Evolutionary conservation across 495 filamentous ascomycete species (phyloP).

Genomic region (Extremus antarcticus): DNA sequence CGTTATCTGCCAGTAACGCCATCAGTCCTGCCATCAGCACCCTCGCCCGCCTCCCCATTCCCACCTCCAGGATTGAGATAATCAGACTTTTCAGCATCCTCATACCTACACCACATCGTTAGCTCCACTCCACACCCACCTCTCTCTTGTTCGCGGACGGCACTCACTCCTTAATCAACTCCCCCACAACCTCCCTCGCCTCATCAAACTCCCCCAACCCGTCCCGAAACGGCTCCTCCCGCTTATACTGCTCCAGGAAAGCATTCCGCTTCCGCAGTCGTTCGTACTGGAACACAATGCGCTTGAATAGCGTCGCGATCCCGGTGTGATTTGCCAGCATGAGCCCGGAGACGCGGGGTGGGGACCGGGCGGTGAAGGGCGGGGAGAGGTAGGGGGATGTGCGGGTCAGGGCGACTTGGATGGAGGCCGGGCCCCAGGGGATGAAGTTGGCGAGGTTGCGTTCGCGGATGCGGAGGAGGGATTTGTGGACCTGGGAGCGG

Average conservation of each 20-base stretch:
- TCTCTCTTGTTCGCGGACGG: no score
- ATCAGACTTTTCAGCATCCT: conserved; percentile 79
- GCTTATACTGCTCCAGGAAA: conserved; percentile 91
- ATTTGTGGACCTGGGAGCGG: conserved; percentile 66
- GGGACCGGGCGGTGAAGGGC: conserved; percentile 32
- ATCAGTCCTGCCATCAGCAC: conserved; percentile 17
- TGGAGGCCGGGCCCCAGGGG: conserved; percentile 96
- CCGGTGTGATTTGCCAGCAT: conserved; percentile 99
- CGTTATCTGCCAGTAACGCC: conserved; percentile 12
- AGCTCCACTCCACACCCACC: conserved; percentile 63
- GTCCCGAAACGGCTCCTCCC: conserved; percentile 80
- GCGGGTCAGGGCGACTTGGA: conserved; percentile 93
- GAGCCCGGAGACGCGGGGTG: conserved; percentile 86
- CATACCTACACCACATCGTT: no score
- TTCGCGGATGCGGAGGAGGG: conserved; percentile 88
- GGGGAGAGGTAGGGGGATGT: conserved; percentile 86
- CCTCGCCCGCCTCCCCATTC: conserved; percentile 6
- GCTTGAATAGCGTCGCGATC: conserved; percentile 91
- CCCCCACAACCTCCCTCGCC: conserved; percentile 55
- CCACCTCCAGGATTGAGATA: conserved; percentile 48
- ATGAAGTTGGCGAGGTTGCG: conserved; percentile 92
- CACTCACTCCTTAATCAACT: conserved; percentile 45
- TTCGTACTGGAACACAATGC: conserved; percentile 82
- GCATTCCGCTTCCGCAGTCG: conserved; percentile 90
- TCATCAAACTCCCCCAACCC: conserved; percentile 93